Base-by-base conservation (phyloP, 331 rosid genomes). In the Rhamnella rubrinervis region DNA sequence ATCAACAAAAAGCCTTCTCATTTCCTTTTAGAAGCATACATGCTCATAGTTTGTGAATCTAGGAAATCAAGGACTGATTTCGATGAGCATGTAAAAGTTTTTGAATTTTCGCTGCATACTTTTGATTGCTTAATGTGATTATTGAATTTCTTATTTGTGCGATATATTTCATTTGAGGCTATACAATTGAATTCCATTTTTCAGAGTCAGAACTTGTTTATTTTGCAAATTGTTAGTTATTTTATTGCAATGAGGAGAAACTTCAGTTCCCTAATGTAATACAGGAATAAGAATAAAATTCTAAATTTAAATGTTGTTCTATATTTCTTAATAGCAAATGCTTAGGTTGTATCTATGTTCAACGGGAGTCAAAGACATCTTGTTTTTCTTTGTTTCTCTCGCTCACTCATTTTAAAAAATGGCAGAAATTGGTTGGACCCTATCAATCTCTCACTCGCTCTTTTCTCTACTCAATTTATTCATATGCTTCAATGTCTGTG, bases 381-480 rank as follows among this genome's bases (percentile, higher is more conserved):
- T 74, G 25, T 70, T 62, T 58, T 40, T 50, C 13, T 55, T 55
- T 39, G 10, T 18, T 26, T 23, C 64, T 60, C 46, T 58, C 71
- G 8, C 1, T 25, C 59, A 18, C n/a, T 66, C 55, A 9, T 38
- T 38, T 64, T 3, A 7, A 21, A 53, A 56, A 66, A 93, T 93
- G 98, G 92, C 81, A 16, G 77, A 71, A 69, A 72, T 55, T 55
- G 92, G 88, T 88, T 81, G 10, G 56, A 13, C 35, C 41, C 65
- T n/a, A 4, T 11, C 70, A 9, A 26, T 64, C 63, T 61, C 53
- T 59, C 52, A 25, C 19, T 52, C 55, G 18, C 23, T 17, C 65
- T 44, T 5, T 40, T 68, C 5, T 19, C 19, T 10, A n/a, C 40
- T 20, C 23, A 6, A n/a, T 59, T 38, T 20, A 19, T 61, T 61